Evolutionary conservation across 768 basidiomycete genomes (phyloP).

Genomic region (Xanthoconium stramineum): DNA sequence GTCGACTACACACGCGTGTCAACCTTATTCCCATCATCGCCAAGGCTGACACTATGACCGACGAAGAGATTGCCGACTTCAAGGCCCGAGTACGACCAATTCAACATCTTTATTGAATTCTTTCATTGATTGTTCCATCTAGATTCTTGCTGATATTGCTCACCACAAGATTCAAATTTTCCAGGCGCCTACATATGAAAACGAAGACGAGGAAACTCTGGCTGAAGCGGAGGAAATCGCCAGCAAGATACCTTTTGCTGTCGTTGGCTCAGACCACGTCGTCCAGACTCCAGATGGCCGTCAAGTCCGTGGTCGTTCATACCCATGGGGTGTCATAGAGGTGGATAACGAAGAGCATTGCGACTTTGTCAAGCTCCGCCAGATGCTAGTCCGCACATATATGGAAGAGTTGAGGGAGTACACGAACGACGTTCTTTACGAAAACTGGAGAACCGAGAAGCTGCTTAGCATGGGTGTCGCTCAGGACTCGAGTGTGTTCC

Average conservation of each 20-base stretch:
- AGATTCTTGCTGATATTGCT: conserved; percentile 92
- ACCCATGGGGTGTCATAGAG: conserved; percentile 99
- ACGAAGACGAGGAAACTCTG: conserved; percentile 97
- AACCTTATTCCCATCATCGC: conserved; percentile 99
- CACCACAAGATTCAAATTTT: conserved; percentile 97
- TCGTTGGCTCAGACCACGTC: conserved; percentile 88
- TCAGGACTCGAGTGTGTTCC: conserved; percentile 97
- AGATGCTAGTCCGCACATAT: conserved; percentile 98
- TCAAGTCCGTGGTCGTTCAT: conserved; percentile 88
- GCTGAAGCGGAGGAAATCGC: conserved; percentile 97
- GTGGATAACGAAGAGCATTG: conserved; percentile 99
- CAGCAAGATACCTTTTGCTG: conserved; percentile 97
- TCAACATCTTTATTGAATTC: not conserved
- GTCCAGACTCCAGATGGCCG: conserved; percentile 86
- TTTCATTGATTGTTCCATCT: conserved; percentile 2
- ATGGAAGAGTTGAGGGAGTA: conserved; percentile 99
- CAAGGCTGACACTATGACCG: conserved; percentile 96
- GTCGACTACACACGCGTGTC: conserved; percentile 93
- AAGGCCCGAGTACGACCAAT: conserved; percentile 73
- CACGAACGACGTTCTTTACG: conserved; percentile 93
- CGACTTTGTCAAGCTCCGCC: conserved; percentile 98
- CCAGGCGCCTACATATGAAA: conserved; percentile 96
- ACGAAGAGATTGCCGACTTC: conserved; percentile 91
- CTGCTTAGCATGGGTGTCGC: conserved; percentile 95
- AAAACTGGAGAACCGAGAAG: conserved; percentile 98